A percentile compares a stretch with the other conserved stretches of the same genome.
Conservation (phyloP, 345 rosid species). For the Sonneratia alba region DNA sequence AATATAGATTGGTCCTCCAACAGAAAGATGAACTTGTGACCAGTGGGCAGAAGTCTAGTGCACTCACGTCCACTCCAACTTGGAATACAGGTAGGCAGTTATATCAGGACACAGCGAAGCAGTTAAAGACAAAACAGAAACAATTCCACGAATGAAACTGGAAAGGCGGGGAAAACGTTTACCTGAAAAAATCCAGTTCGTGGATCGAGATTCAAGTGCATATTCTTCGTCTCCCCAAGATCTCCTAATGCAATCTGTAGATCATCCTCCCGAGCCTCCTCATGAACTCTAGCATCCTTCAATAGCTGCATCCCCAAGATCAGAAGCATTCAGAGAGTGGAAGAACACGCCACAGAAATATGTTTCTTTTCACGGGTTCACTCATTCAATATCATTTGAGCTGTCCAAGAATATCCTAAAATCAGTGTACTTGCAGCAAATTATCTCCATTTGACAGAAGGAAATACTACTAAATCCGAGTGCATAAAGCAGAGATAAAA, state of each 20-base stretch:
- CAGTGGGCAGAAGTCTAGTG: not conserved
- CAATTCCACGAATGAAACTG: not conserved
- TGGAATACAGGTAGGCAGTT: not conserved
- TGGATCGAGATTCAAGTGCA: conserved; percentile 43
- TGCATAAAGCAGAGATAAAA: too few species aligned
- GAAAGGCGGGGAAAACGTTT: conserved; percentile 1
- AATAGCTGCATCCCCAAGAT: conserved; percentile 23
- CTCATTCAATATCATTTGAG: not conserved
- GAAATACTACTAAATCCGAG: not conserved
- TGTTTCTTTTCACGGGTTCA: not conserved
- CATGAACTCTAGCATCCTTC: conserved; percentile 48
- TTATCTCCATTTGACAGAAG: not conserved
- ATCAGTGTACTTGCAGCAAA: not conserved
- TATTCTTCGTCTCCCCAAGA: conserved; percentile 40
- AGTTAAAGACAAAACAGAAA: not conserved
- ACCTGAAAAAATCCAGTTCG: conserved; percentile 49
- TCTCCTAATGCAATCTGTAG: conserved; percentile 40
- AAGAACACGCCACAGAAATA: not conserved
- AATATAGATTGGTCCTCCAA: not conserved
- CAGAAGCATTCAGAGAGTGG: not conserved
- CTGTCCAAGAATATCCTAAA: not conserved
- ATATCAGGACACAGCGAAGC: not conserved
- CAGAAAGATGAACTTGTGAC: not conserved
- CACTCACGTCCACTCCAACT: too few species aligned
- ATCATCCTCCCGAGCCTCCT: conserved; percentile 48